Evolutionary conservation across 352 stramenopile genomes (phyloP), one percentile per base, ranked within the genome.

Genomic region (Phytopythium vexans): DNA sequence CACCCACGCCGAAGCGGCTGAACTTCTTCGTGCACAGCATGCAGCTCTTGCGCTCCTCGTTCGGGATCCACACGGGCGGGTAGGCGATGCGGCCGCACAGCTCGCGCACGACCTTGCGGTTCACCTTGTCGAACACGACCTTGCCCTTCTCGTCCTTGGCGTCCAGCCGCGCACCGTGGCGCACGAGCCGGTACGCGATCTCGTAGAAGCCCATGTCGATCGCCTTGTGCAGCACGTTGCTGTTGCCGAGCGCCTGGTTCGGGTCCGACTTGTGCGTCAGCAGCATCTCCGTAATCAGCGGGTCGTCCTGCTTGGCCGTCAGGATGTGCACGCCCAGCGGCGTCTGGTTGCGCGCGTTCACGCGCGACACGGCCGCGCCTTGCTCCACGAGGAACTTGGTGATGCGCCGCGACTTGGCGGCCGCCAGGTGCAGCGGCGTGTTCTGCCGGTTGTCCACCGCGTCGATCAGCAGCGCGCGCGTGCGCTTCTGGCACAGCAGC

Each of bases 111-210:
- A 87, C 44, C 56, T 84, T 84, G 44, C 75, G 72, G 55, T 91
- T 80, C 16, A 86, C 75, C 66, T 93, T 93, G 35, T 93, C 85
- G 48, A 91, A 95, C 6, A 93, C 81, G 72, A 90, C 93, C 41
- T 75, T 75, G 15, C 71, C 80, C 16, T 83, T 70, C 27, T 79
- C 74, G 50, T 94, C 85, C 68, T 92, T 91, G 47, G 64, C 50
- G 42, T 94, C 77, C 4, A 94, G 57, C 0, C 85, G 85, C 6
- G 76, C 85, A n/a, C 85, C 85, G 38, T 92, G 74, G 1, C 80
- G 78, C 33, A 94, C 85, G 16, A 94, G 70, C 12, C 85, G 79
- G 47, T 68, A 82, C 7, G 82, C 85, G 33, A 93, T 92, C 54
- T 94, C 80, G 16, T 74, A 77, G 12, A 90, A 68, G 12, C 70